phyloP scores from a whole-genome alignment of 768 basidiomycete species.

The Macrolepiota dolichaula region DNA sequence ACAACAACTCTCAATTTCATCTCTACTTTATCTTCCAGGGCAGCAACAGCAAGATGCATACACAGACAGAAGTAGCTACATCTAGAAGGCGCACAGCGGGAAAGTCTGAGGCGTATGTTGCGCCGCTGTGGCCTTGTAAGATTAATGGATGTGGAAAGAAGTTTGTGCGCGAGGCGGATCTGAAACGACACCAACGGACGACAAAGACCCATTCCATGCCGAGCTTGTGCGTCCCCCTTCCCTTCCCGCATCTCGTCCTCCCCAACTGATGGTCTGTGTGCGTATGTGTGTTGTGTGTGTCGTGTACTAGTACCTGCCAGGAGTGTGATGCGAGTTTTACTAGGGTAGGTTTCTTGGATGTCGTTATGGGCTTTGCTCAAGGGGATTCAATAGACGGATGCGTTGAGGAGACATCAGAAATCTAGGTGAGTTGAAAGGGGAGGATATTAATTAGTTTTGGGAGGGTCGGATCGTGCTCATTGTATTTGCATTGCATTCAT shows the following conservation, averaged over 20 bases:
- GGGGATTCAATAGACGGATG: constrained; percentile 57
- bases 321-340: constrained; percentile 82
- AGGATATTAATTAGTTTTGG: not conserved
- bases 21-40: not conserved
- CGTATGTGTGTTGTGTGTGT: not conserved
- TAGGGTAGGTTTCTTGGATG: constrained; percentile 45
- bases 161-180: constrained; percentile 78
- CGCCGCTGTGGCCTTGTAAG: constrained; percentile 73
- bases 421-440: constrained; percentile 54
- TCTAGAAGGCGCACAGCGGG: constrained; percentile 21
- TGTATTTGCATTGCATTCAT: constrained; percentile 7
- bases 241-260: constrained; percentile 14
- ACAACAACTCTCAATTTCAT: not conserved
- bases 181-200: constrained; percentile 79
- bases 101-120: constrained; percentile 46
- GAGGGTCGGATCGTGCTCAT: constrained; percentile 4
- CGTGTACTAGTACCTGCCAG: constrained; percentile 55
- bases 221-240: constrained; percentile 51
- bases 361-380: constrained; percentile 14
- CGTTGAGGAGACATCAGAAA: constrained; percentile 75
- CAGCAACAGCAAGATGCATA: not conserved
- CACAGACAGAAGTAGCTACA: not conserved
- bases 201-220: constrained; percentile 75
- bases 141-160: constrained; percentile 81
- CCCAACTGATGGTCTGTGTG: not conserved